phyloP scores from a whole-genome alignment of 305 asterid genomes.

The Fraxinus angustifolia region DNA sequence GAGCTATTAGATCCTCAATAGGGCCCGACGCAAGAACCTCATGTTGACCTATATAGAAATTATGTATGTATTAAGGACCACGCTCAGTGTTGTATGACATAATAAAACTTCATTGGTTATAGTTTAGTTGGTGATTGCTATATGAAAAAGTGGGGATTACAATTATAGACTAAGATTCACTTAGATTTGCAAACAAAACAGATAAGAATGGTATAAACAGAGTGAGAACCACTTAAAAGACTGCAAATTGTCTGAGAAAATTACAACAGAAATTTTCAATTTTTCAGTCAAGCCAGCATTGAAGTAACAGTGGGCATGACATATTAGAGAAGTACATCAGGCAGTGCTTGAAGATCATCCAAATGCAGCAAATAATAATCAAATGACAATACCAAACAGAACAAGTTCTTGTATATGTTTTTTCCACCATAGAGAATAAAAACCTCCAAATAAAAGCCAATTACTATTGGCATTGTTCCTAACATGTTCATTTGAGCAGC shows the following conservation, averaged over 20 bases:
- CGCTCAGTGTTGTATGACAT: conserved; percentile 15
- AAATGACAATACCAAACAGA: conserved; percentile 4
- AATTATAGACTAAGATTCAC: background rate
- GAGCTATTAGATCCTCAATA: conserved; percentile 99
- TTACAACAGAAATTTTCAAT: background rate
- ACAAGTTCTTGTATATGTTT: background rate
- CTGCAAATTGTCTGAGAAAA: background rate
- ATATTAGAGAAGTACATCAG: background rate
- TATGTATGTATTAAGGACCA: conserved; percentile 15
- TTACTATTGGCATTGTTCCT: background rate
- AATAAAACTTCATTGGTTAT: background rate
- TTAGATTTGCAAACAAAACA: conserved; percentile 1
- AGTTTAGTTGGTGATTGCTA: background rate
- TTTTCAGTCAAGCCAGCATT: background rate
- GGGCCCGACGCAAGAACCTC: conserved; percentile 99
- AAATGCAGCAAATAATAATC: background rate
- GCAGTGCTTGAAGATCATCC: background rate
- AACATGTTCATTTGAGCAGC: background rate
- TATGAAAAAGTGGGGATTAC: conserved; percentile 10
- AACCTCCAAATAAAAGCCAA: background rate
- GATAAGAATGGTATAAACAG: background rate
- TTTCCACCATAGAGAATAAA: background rate
- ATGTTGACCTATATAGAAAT: conserved; percentile 67
- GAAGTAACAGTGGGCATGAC: background rate
- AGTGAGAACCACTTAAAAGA: background rate